Evolutionary conservation across 768 basidiomycete genomes (phyloP), one percentile per base, ranked within the genome.

Genomic region (Boletus patriciae): DNA sequence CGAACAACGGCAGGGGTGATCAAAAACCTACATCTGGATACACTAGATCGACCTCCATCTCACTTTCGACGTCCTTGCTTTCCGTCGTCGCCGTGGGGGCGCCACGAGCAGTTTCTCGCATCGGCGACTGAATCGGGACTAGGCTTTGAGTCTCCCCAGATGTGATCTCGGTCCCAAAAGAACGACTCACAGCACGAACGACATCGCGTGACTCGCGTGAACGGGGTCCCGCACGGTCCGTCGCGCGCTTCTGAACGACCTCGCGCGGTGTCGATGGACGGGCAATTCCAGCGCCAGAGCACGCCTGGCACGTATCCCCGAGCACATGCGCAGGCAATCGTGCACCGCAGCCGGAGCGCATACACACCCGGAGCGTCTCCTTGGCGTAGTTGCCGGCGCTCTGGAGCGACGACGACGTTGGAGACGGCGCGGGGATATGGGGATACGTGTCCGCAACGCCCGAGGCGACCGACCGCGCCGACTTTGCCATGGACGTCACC

Each of bases 1-100:
- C 23, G 9, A 13, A 19, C 0, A 19, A 5, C 5, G 4, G 13
- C 3, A 41, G 33, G 18, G 16, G 11, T 0, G 21, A 52, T 9
- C 1, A 25, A 38, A 15, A 29, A 21, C 62, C 38, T 19, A 70
- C 68, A 23, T 67, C 61, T 12, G 69, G 68, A 55, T 71, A 71
- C 0, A 59, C 23, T 3, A 69, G 41, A 7, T 69, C 60, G 5
- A 56, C 15, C 25, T 67, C 60, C 21, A 16, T n/a, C 1, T 58
- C 63, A 12, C 57, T 23, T 2, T 53, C 46, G 12, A 27, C 29
- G 1, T 4, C 19, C 52, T 16, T 13, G n/a, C 11, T 11, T 16
- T 36, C 13, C 33, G 34, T 25, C 11, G 54, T 12, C 6, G 1
- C 43, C 10, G 2, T 37, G 9, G n/a, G n/a, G n/a, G 40, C 18